A percentile compares a stretch with the other conserved stretches of the same genome.
phyloP scores from a whole-genome alignment of 1,284 basidiomycete species.

The Hymenochaete sp. region DNA sequence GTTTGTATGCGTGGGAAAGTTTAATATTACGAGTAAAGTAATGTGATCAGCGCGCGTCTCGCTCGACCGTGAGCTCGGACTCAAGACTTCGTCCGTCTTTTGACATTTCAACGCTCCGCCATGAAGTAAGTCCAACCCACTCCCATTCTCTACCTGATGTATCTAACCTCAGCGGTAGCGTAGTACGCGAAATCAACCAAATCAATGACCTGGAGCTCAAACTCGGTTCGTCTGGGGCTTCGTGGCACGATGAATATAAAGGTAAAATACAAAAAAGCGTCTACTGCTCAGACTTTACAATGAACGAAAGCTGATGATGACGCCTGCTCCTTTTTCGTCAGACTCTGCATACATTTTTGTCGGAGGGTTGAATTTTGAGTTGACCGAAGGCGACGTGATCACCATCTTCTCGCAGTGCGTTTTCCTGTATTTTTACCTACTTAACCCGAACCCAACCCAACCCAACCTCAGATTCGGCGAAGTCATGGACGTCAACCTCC shows the following conservation, averaged over 20 bases:
- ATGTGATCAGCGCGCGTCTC: no score
- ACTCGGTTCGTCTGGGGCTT: conserved; percentile 63
- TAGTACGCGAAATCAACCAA: conserved; percentile 86
- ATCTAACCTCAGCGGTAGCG: conserved; percentile 41
- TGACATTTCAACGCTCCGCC: conserved; percentile 5
- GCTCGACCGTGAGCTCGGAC: neutral
- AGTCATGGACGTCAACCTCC: conserved; percentile 90
- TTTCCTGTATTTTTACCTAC: neutral
- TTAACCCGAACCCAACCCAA: neutral
- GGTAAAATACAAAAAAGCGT: conserved; percentile 30
- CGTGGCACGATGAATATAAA: conserved; percentile 97
- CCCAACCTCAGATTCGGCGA: conserved; percentile 74
- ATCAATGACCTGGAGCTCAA: conserved; percentile 93
- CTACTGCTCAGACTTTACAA: neutral
- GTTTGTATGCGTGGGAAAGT: conserved; percentile 13
- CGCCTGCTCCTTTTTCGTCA: conserved; percentile 27
- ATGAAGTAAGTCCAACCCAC: conserved; percentile 55
- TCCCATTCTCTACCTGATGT: neutral
- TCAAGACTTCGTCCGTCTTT: conserved; percentile 18
- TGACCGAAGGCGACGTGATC: conserved; percentile 97
- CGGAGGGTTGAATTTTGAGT: conserved; percentile 76
- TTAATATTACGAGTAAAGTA: neutral
- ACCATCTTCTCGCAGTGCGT: conserved; percentile 95
- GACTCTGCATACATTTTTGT: conserved; percentile 95
- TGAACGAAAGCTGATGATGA: conserved; percentile 9